Conservation (phyloP, 139 green algal genomes). For the Pleodorina starrii region DNA sequence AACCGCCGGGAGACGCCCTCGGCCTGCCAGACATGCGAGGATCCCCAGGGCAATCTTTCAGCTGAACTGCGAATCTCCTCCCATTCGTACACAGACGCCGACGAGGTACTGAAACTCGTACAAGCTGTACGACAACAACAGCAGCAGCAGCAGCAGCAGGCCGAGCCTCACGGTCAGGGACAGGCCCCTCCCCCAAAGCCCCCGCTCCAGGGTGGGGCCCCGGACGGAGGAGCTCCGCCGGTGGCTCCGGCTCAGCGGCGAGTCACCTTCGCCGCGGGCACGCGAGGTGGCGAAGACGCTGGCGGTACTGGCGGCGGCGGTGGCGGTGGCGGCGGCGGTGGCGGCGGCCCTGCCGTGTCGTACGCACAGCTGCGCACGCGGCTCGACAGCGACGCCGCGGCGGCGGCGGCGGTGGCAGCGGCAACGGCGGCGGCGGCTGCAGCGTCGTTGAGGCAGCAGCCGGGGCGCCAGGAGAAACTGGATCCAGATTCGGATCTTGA, state of each 20-base stretch:
- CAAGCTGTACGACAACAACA: conserved; percentile 13
- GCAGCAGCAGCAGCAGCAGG: conserved; percentile 2
- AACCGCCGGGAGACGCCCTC: too few relatives aligned
- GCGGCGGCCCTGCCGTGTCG: background rate
- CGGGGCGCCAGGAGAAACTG: too few relatives aligned
- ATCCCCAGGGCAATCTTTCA: too few relatives aligned
- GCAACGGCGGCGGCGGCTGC: conserved; percentile 1
- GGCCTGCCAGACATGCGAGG: too few relatives aligned
- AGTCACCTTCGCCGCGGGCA: background rate
- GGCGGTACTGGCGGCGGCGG: background rate
- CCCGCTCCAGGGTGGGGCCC: too few relatives aligned
- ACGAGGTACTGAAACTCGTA: conserved; percentile 1
- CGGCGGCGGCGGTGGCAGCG: conserved; percentile 17
- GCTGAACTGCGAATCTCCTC: too few relatives aligned
- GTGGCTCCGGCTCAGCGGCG: background rate
- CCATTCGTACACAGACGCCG: too few relatives aligned
- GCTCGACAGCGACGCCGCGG: background rate
- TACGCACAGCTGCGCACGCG: background rate
- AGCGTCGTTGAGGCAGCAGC: background rate
- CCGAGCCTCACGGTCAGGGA: background rate
- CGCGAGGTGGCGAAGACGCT: background rate
- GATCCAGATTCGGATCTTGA: too few relatives aligned
- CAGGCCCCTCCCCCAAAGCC: too few relatives aligned
- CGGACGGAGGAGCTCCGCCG: too few relatives aligned
- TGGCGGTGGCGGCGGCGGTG: background rate